These are phyloP conservation scores for Fusarium tanahbumbuense DNA, from an alignment of 2,329 filamentous ascomycete species.

Conservation along the genomic window DNA sequence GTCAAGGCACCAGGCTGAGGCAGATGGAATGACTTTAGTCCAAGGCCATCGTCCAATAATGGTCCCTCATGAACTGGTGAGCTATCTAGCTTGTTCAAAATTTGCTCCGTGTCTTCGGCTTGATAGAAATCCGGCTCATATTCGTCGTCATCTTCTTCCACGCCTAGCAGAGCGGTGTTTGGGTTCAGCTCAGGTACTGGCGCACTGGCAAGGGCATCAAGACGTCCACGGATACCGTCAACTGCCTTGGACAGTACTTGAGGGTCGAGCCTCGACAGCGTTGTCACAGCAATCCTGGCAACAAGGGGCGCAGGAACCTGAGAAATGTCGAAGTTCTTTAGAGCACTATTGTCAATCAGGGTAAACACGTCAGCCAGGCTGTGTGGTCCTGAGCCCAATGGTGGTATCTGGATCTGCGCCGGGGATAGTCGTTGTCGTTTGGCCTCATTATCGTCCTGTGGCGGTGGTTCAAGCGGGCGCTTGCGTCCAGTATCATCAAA, in stretches of 20 bases:
- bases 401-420: slow-evolving; percentile 68
- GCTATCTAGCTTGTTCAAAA: slow-evolving; percentile 80
- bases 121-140: slow-evolving; percentile 90
- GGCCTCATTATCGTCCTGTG: slow-evolving; percentile 78
- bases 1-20: slow-evolving; percentile 81
- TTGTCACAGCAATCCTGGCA: slow-evolving; percentile 82
- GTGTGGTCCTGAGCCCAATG: slow-evolving; percentile 79
- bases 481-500: slow-evolving; percentile 85
- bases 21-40: slow-evolving; percentile 82
- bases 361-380: slow-evolving; percentile 89
- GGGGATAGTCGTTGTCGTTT: slow-evolving; percentile 79
- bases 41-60: slow-evolving; percentile 60
- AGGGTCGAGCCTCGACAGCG: slow-evolving; percentile 78
- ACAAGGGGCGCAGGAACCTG: slow-evolving; percentile 80
- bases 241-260: slow-evolving; percentile 78
- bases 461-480: slow-evolving; percentile 76
- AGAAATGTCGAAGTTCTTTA: slow-evolving; percentile 85
- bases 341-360: slow-evolving; percentile 76
- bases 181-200: slow-evolving; percentile 64
- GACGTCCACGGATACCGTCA: slow-evolving; percentile 68
- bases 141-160: slow-evolving; percentile 84
- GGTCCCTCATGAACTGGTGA: slow-evolving; percentile 63
- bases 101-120: slow-evolving; percentile 81
- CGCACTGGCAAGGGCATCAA: slow-evolving; percentile 58
- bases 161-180: slow-evolving; percentile 70